Evolutionary conservation across 2,329 filamentous ascomycete genomes (phyloP).

Genomic region (Lasiodiplodia sp.): DNA sequence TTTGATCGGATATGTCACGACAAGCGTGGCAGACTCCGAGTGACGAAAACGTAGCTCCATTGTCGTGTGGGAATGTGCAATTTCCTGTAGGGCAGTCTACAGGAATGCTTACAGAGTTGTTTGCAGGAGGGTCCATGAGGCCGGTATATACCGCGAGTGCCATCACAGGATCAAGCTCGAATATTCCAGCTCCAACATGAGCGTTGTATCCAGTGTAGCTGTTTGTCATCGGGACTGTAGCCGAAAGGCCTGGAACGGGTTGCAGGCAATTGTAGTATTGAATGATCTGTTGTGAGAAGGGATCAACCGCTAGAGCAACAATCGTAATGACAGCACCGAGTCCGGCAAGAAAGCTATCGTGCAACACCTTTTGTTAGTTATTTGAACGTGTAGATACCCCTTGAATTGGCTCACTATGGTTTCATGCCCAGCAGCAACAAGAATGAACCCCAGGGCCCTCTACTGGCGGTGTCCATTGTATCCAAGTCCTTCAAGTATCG

Average conservation of each 20-base stretch:
- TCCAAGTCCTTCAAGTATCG: background rate
- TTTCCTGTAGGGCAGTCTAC: constrained; percentile 6
- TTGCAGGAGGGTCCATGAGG: constrained; percentile 5
- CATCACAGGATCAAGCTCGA: background rate
- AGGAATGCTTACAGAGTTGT: background rate
- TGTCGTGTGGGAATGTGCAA: background rate
- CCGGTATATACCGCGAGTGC: background rate
- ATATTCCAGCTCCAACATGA: too few species aligned
- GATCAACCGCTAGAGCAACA: background rate
- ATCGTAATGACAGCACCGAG: background rate
- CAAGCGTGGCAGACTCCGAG: background rate
- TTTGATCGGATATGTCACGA: background rate
- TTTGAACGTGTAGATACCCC: background rate
- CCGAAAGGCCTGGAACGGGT: background rate
- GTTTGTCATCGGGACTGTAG: background rate
- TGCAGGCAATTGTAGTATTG: background rate
- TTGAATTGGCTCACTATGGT: background rate
- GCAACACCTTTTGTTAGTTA: background rate
- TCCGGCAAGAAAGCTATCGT: background rate
- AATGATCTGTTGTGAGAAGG: background rate
- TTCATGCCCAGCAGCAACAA: constrained; percentile 4
- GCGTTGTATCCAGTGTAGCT: background rate
- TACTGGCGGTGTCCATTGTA: background rate
- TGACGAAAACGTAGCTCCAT: background rate
- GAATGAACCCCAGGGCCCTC: background rate